Percentiles rank a stretch among this genome's conserved stretches.
phyloP scores from a whole-genome alignment of 1,284 basidiomycete genomes.

The Melampsora allii-populina region DNA sequence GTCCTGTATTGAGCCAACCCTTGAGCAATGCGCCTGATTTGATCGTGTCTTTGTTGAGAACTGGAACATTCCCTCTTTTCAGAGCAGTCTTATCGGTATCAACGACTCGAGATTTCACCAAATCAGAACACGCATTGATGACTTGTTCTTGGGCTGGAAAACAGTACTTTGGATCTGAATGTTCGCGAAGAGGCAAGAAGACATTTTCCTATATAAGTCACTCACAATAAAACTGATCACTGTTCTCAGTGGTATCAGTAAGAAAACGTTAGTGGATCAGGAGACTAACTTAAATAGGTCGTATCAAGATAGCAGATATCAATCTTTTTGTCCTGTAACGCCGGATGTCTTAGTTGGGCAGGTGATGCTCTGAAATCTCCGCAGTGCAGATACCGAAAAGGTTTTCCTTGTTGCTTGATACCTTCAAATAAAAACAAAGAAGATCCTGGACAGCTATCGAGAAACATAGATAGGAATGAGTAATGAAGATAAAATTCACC shows the following conservation, averaged over 20 bases:
- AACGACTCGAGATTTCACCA: neutral
- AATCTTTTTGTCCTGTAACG: slow-evolving; percentile 15
- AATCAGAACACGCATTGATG: slow-evolving; percentile 10
- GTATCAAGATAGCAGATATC: slow-evolving; percentile 39
- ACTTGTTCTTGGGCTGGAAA: slow-evolving; percentile 42
- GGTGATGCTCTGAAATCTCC: slow-evolving; percentile 40
- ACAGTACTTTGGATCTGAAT: slow-evolving; percentile 40
- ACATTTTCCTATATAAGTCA: neutral
- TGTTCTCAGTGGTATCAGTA: neutral
- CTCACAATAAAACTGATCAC: neutral
- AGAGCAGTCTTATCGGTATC: neutral
- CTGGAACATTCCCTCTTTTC: neutral
- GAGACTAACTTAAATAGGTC: slow-evolving; percentile 32
- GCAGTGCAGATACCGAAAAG: slow-evolving; percentile 36
- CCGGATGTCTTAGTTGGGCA: slow-evolving; percentile 10
- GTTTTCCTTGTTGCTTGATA: neutral
- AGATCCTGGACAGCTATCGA: slow-evolving; percentile 32
- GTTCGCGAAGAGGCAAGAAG: neutral
- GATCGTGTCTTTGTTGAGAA: neutral
- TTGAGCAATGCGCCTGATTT: neutral
- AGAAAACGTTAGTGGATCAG: neutral
- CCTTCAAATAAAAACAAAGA: slow-evolving; percentile 40
- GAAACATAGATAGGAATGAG: neutral
- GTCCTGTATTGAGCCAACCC: slow-evolving; percentile 1
- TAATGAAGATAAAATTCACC: neutral